Evolutionary conservation across 23 red algal genomes (phyloP).

Genomic region (Agarophyton chilense): DNA sequence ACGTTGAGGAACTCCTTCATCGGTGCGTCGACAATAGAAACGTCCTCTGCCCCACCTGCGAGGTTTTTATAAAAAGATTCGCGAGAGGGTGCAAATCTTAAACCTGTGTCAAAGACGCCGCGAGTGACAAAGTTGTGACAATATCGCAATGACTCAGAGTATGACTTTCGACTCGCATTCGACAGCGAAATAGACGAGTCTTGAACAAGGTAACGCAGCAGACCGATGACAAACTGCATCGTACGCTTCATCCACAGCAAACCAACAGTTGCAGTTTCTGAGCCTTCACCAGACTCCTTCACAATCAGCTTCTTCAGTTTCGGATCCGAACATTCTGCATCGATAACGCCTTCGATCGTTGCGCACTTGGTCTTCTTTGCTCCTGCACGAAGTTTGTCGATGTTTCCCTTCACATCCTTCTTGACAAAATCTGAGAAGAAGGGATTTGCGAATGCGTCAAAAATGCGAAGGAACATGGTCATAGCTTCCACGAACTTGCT

Average conservation of each 20-base stretch:
- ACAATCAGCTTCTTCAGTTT: constrained; percentile 51
- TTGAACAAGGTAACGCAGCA: constrained; percentile 34
- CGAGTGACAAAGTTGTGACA: constrained; percentile 65
- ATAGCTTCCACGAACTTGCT: constrained; percentile 56
- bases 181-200: constrained; percentile 40
- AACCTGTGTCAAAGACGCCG: constrained; percentile 63
- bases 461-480: constrained; percentile 75
- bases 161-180: constrained; percentile 53
- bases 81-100: constrained; percentile 54
- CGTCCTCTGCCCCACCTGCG: constrained; percentile 33
- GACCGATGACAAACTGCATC: constrained; percentile 68
- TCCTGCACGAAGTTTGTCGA: constrained; percentile 54
- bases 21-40: constrained; percentile 10
- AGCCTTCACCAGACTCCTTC: constrained; percentile 40
- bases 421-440: constrained; percentile 73
- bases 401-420: constrained; percentile 68
- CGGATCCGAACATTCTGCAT: constrained; percentile 37
- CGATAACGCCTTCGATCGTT: constrained; percentile 52
- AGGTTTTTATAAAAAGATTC: constrained; percentile 71
- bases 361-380: constrained; percentile 19
- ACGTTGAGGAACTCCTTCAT: constrained; percentile 57
- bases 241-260: constrained; percentile 74
- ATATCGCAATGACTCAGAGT: constrained; percentile 46
- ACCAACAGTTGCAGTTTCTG: constrained; percentile 40
- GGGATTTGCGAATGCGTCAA: constrained; percentile 63